Evolutionary conservation across 2,329 filamentous ascomycete species (phyloP).

Genomic region (Xylariales sp.): DNA sequence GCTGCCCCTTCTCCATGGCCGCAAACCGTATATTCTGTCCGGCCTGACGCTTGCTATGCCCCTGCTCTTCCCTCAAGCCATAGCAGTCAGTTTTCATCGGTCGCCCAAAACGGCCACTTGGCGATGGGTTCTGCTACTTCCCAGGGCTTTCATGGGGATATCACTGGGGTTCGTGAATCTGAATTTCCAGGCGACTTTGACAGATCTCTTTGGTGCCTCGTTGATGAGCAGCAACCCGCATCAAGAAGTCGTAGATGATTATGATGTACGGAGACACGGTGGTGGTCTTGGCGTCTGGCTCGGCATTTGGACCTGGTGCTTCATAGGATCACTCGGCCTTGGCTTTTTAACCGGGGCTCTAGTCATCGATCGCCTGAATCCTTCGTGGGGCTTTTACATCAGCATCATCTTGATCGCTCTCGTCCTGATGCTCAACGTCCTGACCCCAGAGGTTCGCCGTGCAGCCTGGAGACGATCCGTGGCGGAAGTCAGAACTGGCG

Average conservation of each 20-base stretch:
- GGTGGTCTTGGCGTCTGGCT: conserved; percentile 79
- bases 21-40: conserved; percentile 71
- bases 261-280: conserved; percentile 68
- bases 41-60: conserved; percentile 66
- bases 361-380: conserved; percentile 60
- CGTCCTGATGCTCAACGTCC: conserved; percentile 64
- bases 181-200: conserved; percentile 67
- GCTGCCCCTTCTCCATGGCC: conserved; percentile 67
- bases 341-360: conserved; percentile 69
- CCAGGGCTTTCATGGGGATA: conserved; percentile 62
- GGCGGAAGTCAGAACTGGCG: conserved; percentile 54
- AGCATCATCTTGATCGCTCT: conserved; percentile 62
- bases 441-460: conserved; percentile 67
- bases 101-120: conserved; percentile 52
- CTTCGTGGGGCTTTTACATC: conserved; percentile 73
- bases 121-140: conserved; percentile 56
- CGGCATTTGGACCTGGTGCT: conserved; percentile 74
- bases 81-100: conserved; percentile 54
- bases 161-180: conserved; percentile 72
- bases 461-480: conserved; percentile 65
- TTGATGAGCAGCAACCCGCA: conserved; percentile 69
- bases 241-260: conserved; percentile 62
- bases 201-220: conserved; percentile 73
- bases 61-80: conserved; percentile 69
- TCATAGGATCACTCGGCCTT: conserved; percentile 64